Conservation (phyloP, 352 stramenopile genomes). For the Globisporangium nodosum region DNA sequence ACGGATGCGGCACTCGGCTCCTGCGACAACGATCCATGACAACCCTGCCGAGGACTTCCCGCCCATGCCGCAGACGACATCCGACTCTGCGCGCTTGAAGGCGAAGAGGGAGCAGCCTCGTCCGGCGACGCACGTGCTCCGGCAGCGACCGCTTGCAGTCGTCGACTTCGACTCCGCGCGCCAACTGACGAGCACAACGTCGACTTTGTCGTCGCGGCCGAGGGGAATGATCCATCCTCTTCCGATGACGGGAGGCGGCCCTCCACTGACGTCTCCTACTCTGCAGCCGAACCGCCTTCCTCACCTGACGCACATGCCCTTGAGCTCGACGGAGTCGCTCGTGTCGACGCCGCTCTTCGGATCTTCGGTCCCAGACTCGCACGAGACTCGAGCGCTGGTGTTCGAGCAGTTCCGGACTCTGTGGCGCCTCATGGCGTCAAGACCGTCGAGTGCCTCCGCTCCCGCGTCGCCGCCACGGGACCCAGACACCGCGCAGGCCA, state of each 20-base stretch:
- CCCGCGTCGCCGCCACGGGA: background rate
- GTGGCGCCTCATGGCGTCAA: conserved; percentile 37
- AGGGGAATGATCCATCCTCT: conserved; percentile 6
- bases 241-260: background rate
- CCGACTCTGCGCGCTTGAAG: conserved; percentile 3
- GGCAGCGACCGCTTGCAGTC: conserved; percentile 23
- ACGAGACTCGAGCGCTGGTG: conserved; percentile 18
- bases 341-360: conserved; percentile 23
- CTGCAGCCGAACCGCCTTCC: background rate
- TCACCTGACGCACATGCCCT: background rate
- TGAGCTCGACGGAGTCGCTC: background rate
- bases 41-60: conserved; percentile 7
- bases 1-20: conserved; percentile 5
- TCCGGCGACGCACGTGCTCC: conserved; percentile 19
- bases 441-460: background rate
- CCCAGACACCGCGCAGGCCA: conserved; percentile 5
- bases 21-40: conserved; percentile 3
- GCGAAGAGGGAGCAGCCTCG: conserved; percentile 6
- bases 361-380: conserved; percentile 22
- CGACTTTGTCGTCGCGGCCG: background rate
- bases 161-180: conserved; percentile 18
- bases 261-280: background rate
- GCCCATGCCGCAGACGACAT: background rate
- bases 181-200: background rate
- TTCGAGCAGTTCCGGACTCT: conserved; percentile 30